Evolutionary conservation across 257 asterid species (phyloP).

Genomic region (Voacanga thouarsii): DNA sequence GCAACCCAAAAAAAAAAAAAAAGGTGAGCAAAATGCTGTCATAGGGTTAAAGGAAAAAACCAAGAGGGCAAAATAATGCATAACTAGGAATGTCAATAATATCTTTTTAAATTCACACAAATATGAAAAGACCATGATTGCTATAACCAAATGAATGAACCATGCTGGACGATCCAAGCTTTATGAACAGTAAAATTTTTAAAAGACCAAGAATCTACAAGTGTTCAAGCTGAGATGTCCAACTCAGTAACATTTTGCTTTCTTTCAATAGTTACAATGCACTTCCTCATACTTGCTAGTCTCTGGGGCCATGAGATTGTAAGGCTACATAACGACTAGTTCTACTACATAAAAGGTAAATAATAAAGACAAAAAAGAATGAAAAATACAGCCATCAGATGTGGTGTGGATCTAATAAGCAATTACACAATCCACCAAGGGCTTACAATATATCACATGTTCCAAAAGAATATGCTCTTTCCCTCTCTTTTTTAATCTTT

Average conservation of each 20-base stretch:
- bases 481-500: neutral
- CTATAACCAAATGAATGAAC: neutral
- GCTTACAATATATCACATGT: neutral
- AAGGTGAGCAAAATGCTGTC: neutral
- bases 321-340: neutral
- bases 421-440: neutral
- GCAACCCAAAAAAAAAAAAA: constrained; percentile 3
- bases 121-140: neutral
- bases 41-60: neutral
- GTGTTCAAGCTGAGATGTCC: neutral
- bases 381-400: neutral
- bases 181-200: neutral
- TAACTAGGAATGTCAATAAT: neutral
- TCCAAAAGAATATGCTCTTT: neutral
- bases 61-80: neutral
- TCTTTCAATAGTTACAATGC: neutral
- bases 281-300: neutral
- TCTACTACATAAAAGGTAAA: neutral
- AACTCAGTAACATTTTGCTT: neutral
- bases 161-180: neutral
- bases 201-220: neutral
- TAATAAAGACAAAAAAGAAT: neutral
- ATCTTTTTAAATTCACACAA: neutral
- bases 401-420: neutral
- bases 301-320: neutral